Evolutionary conservation across 2,329 filamentous ascomycete species (phyloP), one percentile per base, ranked within the genome.

Genomic region (Cladophialophora chaetospira): DNA sequence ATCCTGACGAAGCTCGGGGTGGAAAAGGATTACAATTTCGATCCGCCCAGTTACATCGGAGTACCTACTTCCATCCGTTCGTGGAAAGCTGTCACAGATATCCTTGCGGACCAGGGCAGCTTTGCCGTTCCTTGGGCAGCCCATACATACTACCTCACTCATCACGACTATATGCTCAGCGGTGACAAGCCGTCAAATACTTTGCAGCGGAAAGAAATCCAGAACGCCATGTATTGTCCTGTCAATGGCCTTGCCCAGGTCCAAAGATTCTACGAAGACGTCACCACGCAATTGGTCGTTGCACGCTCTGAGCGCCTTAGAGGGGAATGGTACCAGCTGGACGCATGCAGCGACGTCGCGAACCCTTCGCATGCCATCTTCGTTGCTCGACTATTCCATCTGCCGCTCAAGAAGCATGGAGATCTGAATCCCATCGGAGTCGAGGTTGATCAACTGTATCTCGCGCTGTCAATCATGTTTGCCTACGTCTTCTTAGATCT

Each of bases 131-230:
- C 73, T 1, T 79, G 77, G 70, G 69, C 65, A 3, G 45, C 57
- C 11, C 70, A 72, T 19, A 71, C 72, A 2, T 70, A 71, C 42
- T 65, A 69, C 50, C 61, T 71, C 44, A 70, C 64, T 9, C 75
- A 73, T 4, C 72, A 72, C 58, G 72, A 78, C 58, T 79, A 79
- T 64, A 79, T 77, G 73, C 67, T 80, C 25, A 72, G 77, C 25
- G 77, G 76, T 6, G 77, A 80, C 62, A 69, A 66, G 3, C 66
- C 66, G 17, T 63, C 69, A 43, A 78, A 79, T 49, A 70, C 69
- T 40, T 63, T 70, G 26, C 77, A 76, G 21, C 72, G 75, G 10
- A 69, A 71, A 52, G 70, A 79, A 61, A 72, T 80, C 6, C 36
- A 63, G 17, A 53, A 55, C 36, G 61, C 59, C 21, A 43, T 69